Base-by-base conservation (phyloP, 805 yeast genomes). In the Wickerhamiella kazuoi region DNA sequence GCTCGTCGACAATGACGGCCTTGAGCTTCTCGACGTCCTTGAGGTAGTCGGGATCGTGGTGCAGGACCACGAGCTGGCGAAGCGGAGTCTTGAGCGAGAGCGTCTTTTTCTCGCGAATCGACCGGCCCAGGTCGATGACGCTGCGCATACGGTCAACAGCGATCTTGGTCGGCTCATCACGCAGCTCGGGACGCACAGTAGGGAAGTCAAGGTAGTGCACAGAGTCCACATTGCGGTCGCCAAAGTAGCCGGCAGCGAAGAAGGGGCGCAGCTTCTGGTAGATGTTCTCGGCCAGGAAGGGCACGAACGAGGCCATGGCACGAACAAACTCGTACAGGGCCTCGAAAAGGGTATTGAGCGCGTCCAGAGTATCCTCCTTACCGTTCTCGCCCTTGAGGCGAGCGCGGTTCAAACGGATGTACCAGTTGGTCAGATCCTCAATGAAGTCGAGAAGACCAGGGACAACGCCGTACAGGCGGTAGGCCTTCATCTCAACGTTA, bases 301-400 rank as follows among this genome's bases (percentile, higher is more conserved):
- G 99, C 39, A 97, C 86, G 65, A 90, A 90, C 48, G 99, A 98
- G 42, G 97, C 97, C 96, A 90, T 87, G 36, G 94, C 93, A 58
- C 96, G 76, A 38, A 74, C 78, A 54, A 90, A 74, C 35, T 83
- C 82, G 60, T 80, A 79, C 51, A 86, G 67, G 26, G 90, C 94
- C 59, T 84, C 94, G 41, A 86, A 76, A 60, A 90, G 67, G 19
- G 96, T 80, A 64, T 90, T 90, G 54, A 90, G 71, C 36, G 95
- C 95, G 53, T 71, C 72, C 50, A 74, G 60, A 52, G 95, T 79
- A 56, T 90, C 98, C 41, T 74, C 78, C 38, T 72, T 62, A 44
- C 94, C 95, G 44, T 71, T 77, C 55, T 79, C 90, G 58, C 97
- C 97, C 77, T 90, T 90, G 55, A 90, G 73, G 69, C 99, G 87